Base-by-base conservation (phyloP, 495 filamentous ascomycete genomes). In the Penicillium chermesinum region DNA sequence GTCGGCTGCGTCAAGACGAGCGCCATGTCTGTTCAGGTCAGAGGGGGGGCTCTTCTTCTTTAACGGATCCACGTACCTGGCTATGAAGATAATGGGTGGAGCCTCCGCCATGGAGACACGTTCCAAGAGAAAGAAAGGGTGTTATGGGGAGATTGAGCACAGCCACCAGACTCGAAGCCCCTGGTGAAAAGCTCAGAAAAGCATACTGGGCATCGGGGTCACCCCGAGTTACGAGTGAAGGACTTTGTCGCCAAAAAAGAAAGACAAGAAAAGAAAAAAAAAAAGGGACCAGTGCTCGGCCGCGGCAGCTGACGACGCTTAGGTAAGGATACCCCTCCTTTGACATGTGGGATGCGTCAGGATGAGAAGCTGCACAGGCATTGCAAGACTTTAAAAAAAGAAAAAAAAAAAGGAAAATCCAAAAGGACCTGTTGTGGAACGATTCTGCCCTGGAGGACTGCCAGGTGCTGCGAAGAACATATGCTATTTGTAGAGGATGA, bases 1-100 rank as follows among this genome's bases (percentile, higher is more conserved):
- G 71, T 97, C 89, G 50, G 89, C 88, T 37, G 88, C 87, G 64
- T 99, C 93, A 25, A 99, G 82, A 32, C 93, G 84, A 35, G 89
- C 84, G 52, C 93, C 93, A 65, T 99, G 93, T 64, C 89, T 95
- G 53, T 7, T 8, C 2, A 44, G 16, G 41, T 47, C 19, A 50
- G 51, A 32, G 14, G n/a, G 1, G 20, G 20, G 12, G 2, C 6
- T 17, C 20, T 20, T 13, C 14, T 25, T 15, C 18, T 14, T 7
- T 13, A 14, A 10, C 20, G 22, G 16, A 15, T 42, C 22, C n/a
- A 72, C 77, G 40, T 71, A 88, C 89, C 90, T 84, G 49, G 84
- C 87, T 59, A 95, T 84, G 55, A 95, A 87, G 49, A 95, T 73
- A 18, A 87, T 77, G 9, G 79, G 78, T 18, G 84, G 85, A 49